Conservation (phyloP, 306 rosid genomes). For the Malus domestica region DNA sequence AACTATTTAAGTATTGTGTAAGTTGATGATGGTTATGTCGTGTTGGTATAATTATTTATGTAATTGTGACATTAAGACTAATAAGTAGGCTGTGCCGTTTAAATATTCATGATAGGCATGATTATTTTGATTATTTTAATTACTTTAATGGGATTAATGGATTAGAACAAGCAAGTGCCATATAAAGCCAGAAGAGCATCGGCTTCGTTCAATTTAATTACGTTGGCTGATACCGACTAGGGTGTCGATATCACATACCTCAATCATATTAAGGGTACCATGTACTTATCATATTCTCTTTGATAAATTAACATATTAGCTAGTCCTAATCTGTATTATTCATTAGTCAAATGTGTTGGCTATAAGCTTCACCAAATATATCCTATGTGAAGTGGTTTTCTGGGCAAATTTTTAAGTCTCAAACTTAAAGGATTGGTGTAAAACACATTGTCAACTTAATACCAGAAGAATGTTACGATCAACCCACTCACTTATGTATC, state of each 20-base stretch:
- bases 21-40: neutral
- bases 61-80: neutral
- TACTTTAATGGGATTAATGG: neutral
- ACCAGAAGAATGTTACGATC: too few relatives aligned
- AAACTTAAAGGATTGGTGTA: too few relatives aligned
- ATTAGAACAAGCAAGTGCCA: neutral
- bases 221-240: neutral
- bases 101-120: neutral
- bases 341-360: neutral
- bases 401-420: too few relatives aligned
- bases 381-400: too few relatives aligned
- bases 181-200: neutral
- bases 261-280: neutral
- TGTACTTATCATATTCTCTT: neutral
- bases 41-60: neutral
- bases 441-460: too few relatives aligned
- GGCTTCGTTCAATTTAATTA: neutral
- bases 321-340: neutral
- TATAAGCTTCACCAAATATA: too few relatives aligned
- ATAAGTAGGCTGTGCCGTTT: neutral
- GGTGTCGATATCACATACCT: neutral
- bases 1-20: too few relatives aligned
- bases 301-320: neutral
- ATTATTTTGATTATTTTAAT: neutral
- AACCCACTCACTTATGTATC: too few relatives aligned